Evolutionary conservation across 1,284 basidiomycete species (phyloP).

Genomic region (Trichosporon sp.): DNA sequence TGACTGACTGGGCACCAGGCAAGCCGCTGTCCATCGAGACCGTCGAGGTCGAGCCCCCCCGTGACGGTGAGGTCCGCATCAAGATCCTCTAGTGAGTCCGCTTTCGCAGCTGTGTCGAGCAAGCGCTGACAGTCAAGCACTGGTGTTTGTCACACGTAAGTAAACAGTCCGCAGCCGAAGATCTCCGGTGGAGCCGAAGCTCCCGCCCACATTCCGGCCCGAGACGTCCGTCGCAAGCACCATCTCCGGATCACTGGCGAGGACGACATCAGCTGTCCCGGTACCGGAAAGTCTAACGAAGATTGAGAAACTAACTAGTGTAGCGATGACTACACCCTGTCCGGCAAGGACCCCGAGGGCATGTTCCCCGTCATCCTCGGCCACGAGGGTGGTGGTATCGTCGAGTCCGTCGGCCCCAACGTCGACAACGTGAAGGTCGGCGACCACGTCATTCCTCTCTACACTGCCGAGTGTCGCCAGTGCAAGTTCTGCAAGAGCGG

Average conservation of each 20-base stretch:
- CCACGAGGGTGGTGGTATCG: constrained; percentile 61
- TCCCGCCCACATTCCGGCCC: background rate
- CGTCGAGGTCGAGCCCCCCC: constrained; percentile 87
- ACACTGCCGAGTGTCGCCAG: constrained; percentile 91
- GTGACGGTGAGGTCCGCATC: constrained; percentile 86
- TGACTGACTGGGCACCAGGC: constrained; percentile 15
- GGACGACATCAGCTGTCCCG: background rate
- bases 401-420: constrained; percentile 90
- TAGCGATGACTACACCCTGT: constrained; percentile 87
- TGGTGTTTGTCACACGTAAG: constrained; percentile 90
- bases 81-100: constrained; percentile 70
- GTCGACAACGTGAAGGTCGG: constrained; percentile 80
- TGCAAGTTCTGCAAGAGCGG: constrained; percentile 99
- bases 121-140: constrained; percentile 35
- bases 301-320: background rate
- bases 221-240: too few relatives aligned
- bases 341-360: constrained; percentile 94
- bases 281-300: background rate
- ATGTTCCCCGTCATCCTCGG: constrained; percentile 92
- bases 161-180: background rate
- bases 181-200: background rate
- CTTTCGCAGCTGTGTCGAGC: background rate
- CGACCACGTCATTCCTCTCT: constrained; percentile 90
- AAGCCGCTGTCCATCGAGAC: constrained; percentile 84
- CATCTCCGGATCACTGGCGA: too few relatives aligned